Percentiles rank a stretch among this genome's conserved stretches.
Conservation (phyloP, 345 rosid genomes). For the Rhodomyrtus tomentosa region DNA sequence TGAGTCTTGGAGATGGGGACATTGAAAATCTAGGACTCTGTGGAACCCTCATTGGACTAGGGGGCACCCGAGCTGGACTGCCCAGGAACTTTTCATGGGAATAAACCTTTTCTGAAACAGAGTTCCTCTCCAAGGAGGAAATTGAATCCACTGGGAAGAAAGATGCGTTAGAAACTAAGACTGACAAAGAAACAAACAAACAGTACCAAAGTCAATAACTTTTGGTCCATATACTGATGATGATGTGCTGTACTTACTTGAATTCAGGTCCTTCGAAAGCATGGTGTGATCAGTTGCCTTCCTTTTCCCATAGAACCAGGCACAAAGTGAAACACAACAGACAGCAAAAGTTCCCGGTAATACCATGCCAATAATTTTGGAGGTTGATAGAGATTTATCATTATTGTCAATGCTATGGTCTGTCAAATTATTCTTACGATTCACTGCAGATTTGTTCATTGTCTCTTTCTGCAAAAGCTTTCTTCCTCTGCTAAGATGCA, state of each 20-base stretch:
- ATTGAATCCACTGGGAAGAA: conserved; percentile 52
- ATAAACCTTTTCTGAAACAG: conserved; percentile 36
- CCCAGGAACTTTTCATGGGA: conserved; percentile 39
- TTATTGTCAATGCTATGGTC: background rate
- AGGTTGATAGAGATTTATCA: background rate
- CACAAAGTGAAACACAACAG: conserved; percentile 43
- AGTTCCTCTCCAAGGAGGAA: conserved; percentile 38
- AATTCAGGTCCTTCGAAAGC: conserved; percentile 43
- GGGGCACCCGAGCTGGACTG: conserved; percentile 53
- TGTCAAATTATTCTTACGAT: background rate
- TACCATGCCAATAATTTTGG: conserved; percentile 20
- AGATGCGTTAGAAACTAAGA: conserved; percentile 1
- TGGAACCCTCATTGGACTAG: conserved; percentile 64
- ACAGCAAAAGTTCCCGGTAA: conserved; percentile 37
- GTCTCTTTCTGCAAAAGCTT: conserved; percentile 24
- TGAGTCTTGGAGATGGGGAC: conserved; percentile 76
- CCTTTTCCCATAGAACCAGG: conserved; percentile 47
- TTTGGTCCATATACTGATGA: background rate
- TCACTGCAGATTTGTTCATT: background rate
- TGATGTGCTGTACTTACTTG: conserved; percentile 33
- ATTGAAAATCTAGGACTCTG: conserved; percentile 72
- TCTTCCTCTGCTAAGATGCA: conserved; percentile 14
- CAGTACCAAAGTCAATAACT: background rate
- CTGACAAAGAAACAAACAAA: background rate
- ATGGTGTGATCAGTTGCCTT: conserved; percentile 48